A percentile compares a stretch with the other conserved stretches of the same genome.
Evolutionary conservation across 441 rosid genomes (phyloP).

Genomic region (Populus hybrid): DNA sequence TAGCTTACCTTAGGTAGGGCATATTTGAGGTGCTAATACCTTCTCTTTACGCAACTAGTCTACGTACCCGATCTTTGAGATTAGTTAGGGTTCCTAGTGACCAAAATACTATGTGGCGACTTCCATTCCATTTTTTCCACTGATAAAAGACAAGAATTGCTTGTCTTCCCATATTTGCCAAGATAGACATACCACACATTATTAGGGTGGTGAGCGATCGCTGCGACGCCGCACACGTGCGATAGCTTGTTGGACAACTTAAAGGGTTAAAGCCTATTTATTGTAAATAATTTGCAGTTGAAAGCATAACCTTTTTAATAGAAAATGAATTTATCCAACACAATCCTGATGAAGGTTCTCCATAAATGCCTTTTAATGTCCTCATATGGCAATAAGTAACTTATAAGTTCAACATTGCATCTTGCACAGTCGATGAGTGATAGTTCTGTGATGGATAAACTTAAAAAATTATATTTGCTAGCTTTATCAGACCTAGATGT

Average conservation of each 20-base stretch:
- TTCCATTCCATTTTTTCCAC: no score
- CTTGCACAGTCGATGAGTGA: constrained; percentile 45
- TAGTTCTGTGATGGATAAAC: constrained; percentile 41
- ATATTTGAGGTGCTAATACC: no score
- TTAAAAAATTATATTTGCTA: constrained; percentile 37
- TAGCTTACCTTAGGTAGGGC: no score
- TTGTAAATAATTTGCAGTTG: constrained; percentile 25
- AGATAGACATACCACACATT: no score
- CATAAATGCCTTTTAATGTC: constrained; percentile 53
- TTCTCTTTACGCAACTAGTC: no score
- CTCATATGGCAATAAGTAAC: constrained; percentile 37
- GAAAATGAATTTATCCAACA: constrained; percentile 31
- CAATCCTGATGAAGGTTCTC: constrained; percentile 43
- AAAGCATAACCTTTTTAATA: constrained; percentile 23
- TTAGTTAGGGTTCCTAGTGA: no score
- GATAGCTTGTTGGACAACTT: constrained; percentile 40
- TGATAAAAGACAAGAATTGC: no score
- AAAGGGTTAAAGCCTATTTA: constrained; percentile 39
- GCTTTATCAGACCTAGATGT: constrained; percentile 21
- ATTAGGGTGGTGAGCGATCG: no score
- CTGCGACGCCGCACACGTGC: no score
- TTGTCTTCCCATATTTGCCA: no score
- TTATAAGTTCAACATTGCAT: constrained; percentile 48
- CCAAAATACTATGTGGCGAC: no score
- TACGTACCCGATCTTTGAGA: no score